A percentile compares a stretch with the other conserved stretches of the same genome.
Evolutionary conservation across 352 stramenopile species (phyloP).

Genomic region (Thalassiosira hispida): DNA sequence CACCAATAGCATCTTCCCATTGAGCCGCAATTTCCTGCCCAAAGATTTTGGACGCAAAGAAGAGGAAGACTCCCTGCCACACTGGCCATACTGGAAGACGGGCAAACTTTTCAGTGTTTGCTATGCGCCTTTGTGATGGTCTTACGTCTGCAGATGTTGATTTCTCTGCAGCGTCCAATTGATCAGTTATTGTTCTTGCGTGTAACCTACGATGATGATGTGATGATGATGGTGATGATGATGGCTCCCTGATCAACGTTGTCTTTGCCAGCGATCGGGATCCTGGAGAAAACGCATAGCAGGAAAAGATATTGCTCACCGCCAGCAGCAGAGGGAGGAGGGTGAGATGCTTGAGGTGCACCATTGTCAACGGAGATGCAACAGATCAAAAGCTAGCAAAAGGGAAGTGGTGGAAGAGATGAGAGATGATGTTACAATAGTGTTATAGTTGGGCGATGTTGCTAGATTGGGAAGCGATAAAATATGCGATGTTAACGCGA

Average conservation of each 20-base stretch:
- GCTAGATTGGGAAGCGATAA: not conserved
- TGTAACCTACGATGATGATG: not conserved
- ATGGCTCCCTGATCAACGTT: not conserved
- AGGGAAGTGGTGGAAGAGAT: too few relatives aligned
- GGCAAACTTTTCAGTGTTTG: slow-evolving; percentile 64
- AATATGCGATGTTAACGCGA: not conserved
- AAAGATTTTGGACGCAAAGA: slow-evolving; percentile 63
- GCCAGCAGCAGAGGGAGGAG: not conserved
- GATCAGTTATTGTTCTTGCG: not conserved
- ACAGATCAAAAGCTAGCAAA: not conserved
- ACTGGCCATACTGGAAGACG: slow-evolving; percentile 78
- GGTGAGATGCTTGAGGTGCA: not conserved
- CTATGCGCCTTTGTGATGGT: slow-evolving; percentile 28
- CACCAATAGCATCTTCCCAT: slow-evolving; percentile 69
- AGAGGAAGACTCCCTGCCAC: slow-evolving; percentile 74
- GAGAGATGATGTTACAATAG: too few relatives aligned
- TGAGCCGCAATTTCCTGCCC: slow-evolving; percentile 49
- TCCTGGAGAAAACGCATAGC: slow-evolving; percentile 14
- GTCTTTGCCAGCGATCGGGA: not conserved
- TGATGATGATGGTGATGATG: slow-evolving; percentile 1
- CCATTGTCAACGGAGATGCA: not conserved
- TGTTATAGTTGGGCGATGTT: too few relatives aligned
- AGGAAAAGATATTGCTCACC: not conserved
- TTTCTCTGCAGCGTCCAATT: slow-evolving; percentile 13
- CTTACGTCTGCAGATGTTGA: not conserved